Evolutionary conservation across 202 grass and related monocot species (phyloP).

Genomic region (Zizania palustris): DNA sequence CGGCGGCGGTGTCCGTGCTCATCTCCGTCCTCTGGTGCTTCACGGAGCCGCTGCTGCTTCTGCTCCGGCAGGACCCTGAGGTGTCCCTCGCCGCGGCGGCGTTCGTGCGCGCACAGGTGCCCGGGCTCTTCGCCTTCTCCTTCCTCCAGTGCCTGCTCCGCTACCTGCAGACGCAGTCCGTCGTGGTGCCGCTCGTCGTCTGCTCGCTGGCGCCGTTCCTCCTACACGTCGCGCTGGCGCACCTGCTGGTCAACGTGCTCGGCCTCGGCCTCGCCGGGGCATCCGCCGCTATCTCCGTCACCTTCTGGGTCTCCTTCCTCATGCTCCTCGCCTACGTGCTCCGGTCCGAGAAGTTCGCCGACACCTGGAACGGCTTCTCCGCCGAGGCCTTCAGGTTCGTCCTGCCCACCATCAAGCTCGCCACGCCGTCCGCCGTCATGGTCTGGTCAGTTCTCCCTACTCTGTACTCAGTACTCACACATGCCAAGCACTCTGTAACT

Average conservation of each 20-base stretch:
- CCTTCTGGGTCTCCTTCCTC: conserved; percentile 70
- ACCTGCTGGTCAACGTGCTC: conserved; percentile 58
- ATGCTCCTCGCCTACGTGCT: conserved; percentile 63
- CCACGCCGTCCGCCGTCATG: conserved; percentile 82
- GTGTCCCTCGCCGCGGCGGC: conserved; percentile 53
- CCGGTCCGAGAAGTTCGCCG: conserved; percentile 41
- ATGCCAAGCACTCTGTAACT: background rate
- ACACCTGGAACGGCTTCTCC: conserved; percentile 78
- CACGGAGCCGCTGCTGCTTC: conserved; percentile 68
- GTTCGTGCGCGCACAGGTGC: conserved; percentile 59
- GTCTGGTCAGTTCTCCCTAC: conserved; percentile 64
- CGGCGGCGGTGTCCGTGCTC: conserved; percentile 39
- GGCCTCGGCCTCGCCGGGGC: conserved; percentile 63
- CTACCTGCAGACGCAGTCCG: conserved; percentile 82
- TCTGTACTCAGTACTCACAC: too few species aligned
- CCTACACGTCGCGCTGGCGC: conserved; percentile 56
- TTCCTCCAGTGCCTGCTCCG: conserved; percentile 76
- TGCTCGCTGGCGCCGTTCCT: conserved; percentile 64
- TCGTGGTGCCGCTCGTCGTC: conserved; percentile 62
- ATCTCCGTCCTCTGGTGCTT: conserved; percentile 67
- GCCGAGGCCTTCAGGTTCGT: conserved; percentile 63
- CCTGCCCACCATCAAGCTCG: conserved; percentile 70
- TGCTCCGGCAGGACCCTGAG: conserved; percentile 59
- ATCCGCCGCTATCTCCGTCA: conserved; percentile 47
- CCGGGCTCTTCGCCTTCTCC: conserved; percentile 66